Conservation (phyloP, 2,329 filamentous ascomycete species). For the Penicillium sclerotiorum region DNA sequence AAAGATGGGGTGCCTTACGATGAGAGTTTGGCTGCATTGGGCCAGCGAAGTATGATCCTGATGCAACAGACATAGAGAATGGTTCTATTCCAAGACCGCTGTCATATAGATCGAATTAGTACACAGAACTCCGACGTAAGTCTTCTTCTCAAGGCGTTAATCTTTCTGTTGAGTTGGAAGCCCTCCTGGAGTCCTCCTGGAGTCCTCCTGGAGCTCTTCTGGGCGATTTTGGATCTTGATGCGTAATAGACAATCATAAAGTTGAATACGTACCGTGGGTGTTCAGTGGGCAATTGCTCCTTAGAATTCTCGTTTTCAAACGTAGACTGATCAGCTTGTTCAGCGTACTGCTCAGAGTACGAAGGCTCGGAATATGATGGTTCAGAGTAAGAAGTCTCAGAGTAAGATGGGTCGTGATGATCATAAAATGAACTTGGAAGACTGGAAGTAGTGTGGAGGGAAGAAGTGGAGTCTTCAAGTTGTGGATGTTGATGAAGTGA, state of each 20-base stretch:
- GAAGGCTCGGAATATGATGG: neutral
- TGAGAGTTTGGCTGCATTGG: conserved; percentile 35
- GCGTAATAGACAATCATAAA: neutral
- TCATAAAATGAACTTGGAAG: conserved; percentile 11
- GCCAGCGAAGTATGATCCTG: conserved; percentile 26
- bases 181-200: no score
- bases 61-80: conserved; percentile 26
- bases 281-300: conserved; percentile 8
- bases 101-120: conserved; percentile 2
- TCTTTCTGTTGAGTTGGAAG: no score
- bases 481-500: conserved; percentile 13
- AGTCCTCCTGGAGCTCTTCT: neutral
- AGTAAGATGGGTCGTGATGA: neutral
- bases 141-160: no score
- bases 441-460: conserved; percentile 9
- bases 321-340: conserved; percentile 10
- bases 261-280: conserved; percentile 14
- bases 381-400: neutral
- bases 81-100: conserved; percentile 21
- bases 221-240: neutral
- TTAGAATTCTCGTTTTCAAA: conserved; percentile 8
- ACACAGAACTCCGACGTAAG: no score
- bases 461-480: conserved; percentile 12
- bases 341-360: neutral
- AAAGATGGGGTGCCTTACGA: conserved; percentile 23